Conservation (phyloP, 2,329 filamentous ascomycete genomes). For the Fusarium subglutinans region DNA sequence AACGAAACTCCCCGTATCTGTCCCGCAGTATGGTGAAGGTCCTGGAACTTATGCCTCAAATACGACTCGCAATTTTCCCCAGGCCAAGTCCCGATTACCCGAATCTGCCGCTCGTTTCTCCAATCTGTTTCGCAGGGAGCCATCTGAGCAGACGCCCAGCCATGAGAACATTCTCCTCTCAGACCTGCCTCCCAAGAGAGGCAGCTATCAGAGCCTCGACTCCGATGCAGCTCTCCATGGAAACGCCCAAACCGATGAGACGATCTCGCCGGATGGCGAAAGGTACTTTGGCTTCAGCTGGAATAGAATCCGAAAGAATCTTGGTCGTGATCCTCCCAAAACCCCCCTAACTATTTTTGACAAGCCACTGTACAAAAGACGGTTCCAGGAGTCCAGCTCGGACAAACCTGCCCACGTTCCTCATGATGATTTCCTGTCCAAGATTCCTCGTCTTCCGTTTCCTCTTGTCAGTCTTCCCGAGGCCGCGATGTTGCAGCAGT, state of each 20-base stretch:
- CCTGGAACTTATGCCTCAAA: constrained; percentile 34
- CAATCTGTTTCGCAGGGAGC: constrained; percentile 38
- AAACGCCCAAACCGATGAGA: background rate
- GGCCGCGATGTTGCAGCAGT: constrained; percentile 48
- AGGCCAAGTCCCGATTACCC: constrained; percentile 32
- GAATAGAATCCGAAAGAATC: constrained; percentile 39
- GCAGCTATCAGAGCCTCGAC: constrained; percentile 46
- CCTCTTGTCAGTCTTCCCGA: constrained; percentile 51
- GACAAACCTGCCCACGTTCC: constrained; percentile 26
- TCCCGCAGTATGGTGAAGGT: constrained; percentile 32
- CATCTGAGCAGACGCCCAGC: background rate
- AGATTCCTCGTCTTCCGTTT: constrained; percentile 47
- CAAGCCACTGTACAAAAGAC: constrained; percentile 34
- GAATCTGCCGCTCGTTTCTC: constrained; percentile 42
- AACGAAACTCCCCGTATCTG: constrained; percentile 28
- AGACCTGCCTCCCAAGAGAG: constrained; percentile 38
- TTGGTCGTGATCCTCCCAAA: constrained; percentile 38
- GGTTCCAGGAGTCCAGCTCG: constrained; percentile 14
- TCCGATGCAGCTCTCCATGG: constrained; percentile 35
- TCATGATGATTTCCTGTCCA: constrained; percentile 36
- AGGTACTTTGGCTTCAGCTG: constrained; percentile 41
- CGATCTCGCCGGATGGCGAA: background rate
- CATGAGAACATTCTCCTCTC: constrained; percentile 23
- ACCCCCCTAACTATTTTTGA: constrained; percentile 36
- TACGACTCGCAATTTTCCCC: constrained; percentile 32